phyloP scores from a whole-genome alignment of 345 rosid genomes.

The Populus nigra region DNA sequence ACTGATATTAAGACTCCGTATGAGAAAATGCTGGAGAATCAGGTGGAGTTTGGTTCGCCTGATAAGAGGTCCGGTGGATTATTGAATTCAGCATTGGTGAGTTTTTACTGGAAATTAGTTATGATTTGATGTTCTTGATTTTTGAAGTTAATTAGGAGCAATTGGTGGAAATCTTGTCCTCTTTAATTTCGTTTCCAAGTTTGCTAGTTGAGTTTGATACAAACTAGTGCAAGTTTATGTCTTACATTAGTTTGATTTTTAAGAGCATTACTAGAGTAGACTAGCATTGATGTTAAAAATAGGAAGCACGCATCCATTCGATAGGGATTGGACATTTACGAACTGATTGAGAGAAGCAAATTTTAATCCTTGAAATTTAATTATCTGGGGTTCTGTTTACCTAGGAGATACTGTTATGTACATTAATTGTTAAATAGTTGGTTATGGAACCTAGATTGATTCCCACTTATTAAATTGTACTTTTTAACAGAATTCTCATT shows the following conservation, averaged over 20 bases:
- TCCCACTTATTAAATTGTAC: not conserved
- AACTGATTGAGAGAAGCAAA: not conserved
- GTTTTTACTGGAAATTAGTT: conserved; percentile 9
- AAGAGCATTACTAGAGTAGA: not conserved
- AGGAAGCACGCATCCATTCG: not conserved
- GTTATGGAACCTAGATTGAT: not conserved
- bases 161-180: not conserved
- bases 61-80: conserved; percentile 81
- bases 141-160: not conserved
- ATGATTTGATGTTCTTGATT: not conserved
- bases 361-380: not conserved
- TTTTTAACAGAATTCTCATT: not conserved
- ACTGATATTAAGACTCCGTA: conserved; percentile 81
- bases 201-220: not conserved
- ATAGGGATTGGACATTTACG: not conserved
- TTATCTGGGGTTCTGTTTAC: not conserved
- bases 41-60: conserved; percentile 87
- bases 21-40: conserved; percentile 89
- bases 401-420: not conserved
- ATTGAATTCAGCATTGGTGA: conserved; percentile 78
- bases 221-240: not conserved
- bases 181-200: not conserved
- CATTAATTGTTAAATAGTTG: not conserved
- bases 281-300: not conserved
- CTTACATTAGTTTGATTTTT: not conserved